Evolutionary conservation across 2,329 filamentous ascomycete species (phyloP), one percentile per base, ranked within the genome.

Genomic region (Penicillium sp.): DNA sequence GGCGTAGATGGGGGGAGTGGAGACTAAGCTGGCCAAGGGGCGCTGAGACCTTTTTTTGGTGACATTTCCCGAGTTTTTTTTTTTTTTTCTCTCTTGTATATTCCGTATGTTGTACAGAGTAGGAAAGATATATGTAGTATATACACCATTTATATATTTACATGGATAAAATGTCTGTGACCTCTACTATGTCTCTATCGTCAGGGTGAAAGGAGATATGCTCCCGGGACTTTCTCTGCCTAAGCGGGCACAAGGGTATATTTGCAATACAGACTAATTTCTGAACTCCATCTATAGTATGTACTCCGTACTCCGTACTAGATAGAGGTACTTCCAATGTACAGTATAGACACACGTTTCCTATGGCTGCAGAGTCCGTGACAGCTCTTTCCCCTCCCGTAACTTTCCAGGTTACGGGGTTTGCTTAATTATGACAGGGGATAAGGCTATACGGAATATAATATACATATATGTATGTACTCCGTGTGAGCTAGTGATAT

Each of bases 351-450:
- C 24, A 24, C 14, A 37, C 14, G 20, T 24, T 48, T 16, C 20
- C 20, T 47, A 14, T 16, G n/a, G n/a, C n/a, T n/a, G 46, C 24
- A 49, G 34, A 29, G 47, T 39, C 11, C 43, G 35, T 43, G 48
- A 51, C 42, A 39, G 56, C 55, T 56, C 44, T 50, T 61, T 34
- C 52, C 58, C 58, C 57, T 58, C 63, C 61, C 61, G 59, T 60
- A 63, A 64, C 58, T 57, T 60, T 64, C 63, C 60, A 60, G 34
- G 11, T 43, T 58, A 61, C 44, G 57, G 63, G 61, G 60, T 61
- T 61, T 50, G 56, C 53, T 59, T 59, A 53, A 53, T 55, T 56
- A 20, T 29, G 35, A 14, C 4, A 4, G 24, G 18, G 18, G 40
- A 43, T 43, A 43, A 26, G 18, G 29, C 26, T 16, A 37, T 50